Evolutionary conservation across 106 monocot genomes (phyloP).

Genomic region (Acorus gramineus): DNA sequence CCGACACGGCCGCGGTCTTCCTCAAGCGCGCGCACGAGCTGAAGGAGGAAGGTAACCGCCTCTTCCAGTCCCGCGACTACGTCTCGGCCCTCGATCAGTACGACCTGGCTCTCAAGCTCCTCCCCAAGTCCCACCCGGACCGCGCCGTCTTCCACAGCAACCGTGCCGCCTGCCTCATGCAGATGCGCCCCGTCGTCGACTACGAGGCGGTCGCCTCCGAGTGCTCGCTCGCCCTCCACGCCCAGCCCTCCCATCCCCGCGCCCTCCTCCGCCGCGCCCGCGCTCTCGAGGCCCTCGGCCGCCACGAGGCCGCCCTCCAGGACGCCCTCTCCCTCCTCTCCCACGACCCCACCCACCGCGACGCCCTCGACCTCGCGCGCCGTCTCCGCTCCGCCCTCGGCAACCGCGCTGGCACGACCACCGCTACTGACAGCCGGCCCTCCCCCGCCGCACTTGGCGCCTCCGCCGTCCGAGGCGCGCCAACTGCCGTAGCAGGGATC

Average conservation of each 20-base stretch:
- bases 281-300: constrained; percentile 66
- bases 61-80: constrained; percentile 70
- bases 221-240: constrained; percentile 88
- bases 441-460: constrained; percentile 86
- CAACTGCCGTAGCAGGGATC: constrained; percentile 43
- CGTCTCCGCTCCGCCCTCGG: constrained; percentile 18
- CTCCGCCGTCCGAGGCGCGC: constrained; percentile 51
- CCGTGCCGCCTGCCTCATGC: constrained; percentile 91
- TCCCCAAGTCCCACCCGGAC: constrained; percentile 65
- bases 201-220: constrained; percentile 73
- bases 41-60: constrained; percentile 90
- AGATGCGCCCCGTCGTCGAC: constrained; percentile 63
- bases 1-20: constrained; percentile 18
- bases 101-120: constrained; percentile 63
- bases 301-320: constrained; percentile 45
- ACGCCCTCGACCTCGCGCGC: constrained; percentile 48
- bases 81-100: constrained; percentile 56
- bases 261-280: constrained; percentile 86
- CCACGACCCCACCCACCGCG: constrained; percentile 43
- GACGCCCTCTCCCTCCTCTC: constrained; percentile 56
- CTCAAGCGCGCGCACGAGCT: constrained; percentile 75
- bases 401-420: not conserved
- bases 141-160: constrained; percentile 95
- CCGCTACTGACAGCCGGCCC: constrained; percentile 29
- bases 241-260: constrained; percentile 77